Conservation (phyloP, 768 basidiomycete genomes). For the Neoboletus magnificus region DNA sequence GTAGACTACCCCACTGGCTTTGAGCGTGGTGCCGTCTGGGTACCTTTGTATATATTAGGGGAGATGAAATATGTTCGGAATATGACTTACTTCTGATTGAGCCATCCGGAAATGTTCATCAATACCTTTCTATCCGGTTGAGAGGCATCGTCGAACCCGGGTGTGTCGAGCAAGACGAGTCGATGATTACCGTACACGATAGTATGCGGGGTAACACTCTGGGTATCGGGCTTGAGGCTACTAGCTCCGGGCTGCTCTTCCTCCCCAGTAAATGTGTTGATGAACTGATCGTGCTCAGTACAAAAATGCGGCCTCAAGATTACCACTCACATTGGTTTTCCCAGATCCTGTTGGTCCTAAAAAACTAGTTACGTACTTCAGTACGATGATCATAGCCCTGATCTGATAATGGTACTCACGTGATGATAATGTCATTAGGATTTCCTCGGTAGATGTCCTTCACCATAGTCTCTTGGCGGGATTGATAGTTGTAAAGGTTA, state of each 20-base stretch:
- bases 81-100: conserved; percentile 11
- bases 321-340: conserved; percentile 16
- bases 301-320: neutral
- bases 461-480: neutral
- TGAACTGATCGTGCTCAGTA: neutral
- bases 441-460: neutral
- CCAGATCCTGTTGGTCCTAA: conserved; percentile 24
- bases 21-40: neutral
- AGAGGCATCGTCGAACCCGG: conserved; percentile 17
- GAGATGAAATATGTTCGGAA: neutral
- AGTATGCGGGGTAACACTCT: conserved; percentile 1
- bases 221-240: conserved; percentile 8
- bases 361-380: conserved; percentile 2
- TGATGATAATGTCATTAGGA: conserved; percentile 8
- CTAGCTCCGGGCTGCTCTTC: neutral
- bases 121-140: conserved; percentile 5
- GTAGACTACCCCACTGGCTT: conserved; percentile 32
- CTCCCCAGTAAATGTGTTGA: conserved; percentile 10
- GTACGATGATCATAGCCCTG: neutral
- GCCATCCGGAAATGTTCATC: conserved; percentile 11
- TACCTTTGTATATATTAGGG: conserved; percentile 1
- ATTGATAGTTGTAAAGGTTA: neutral
- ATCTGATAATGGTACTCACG: conserved; percentile 5
- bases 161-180: conserved; percentile 18
- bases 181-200: neutral